Base-by-base conservation (phyloP, 768 basidiomycete species). In the Candolleomyces efflorescens region DNA sequence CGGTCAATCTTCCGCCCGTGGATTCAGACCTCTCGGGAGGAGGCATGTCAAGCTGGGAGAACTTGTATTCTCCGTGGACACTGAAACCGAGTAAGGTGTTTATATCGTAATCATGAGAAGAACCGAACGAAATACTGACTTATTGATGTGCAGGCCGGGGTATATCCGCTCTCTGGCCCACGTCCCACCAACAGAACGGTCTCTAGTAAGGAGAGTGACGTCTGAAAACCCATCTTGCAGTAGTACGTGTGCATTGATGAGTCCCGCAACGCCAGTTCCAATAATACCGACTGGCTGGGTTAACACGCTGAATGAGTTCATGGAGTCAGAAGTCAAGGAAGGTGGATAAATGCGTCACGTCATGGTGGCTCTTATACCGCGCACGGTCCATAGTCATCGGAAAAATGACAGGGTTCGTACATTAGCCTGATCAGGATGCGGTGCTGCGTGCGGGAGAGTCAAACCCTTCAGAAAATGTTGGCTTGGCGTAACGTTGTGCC, bases 21-120 rank as follows among this genome's bases (percentile, higher is more conserved):
- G 60, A 51, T 6, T 45, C 56, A 20, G 65, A 52, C 38, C 27
- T 23, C 11, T 68, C 54, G 1, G 58, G 18, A 13, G 75, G 76
- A 9, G 63, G 58, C 82, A 83, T 83, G 5, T 71, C 64, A 38
- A 81, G 50, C 0, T 74, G 62, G 11, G 82, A 82, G 66, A 84
- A 83, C n/a, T 70, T 62, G 54, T 74, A 81, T 60, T 85, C 79
- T 4, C 81, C 82, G 55, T 81, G 75, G 5, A 84, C 79, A 60
- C 83, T 84, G 60, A 12, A 56, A 38, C 27, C 13, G 24, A 18
- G 10, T 18, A 26, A 22, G 18, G n/a, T n/a, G n/a, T n/a, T 36
- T 4, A 55, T n/a, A 61, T n/a, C 2, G 5, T 32, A 11, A 32
- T 32, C 27, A 22, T n/a, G 12, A 43, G 43, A 15, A 47, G 45